Conservation (phyloP, 805 yeast species). For the Blastobotrys peoriensis region DNA sequence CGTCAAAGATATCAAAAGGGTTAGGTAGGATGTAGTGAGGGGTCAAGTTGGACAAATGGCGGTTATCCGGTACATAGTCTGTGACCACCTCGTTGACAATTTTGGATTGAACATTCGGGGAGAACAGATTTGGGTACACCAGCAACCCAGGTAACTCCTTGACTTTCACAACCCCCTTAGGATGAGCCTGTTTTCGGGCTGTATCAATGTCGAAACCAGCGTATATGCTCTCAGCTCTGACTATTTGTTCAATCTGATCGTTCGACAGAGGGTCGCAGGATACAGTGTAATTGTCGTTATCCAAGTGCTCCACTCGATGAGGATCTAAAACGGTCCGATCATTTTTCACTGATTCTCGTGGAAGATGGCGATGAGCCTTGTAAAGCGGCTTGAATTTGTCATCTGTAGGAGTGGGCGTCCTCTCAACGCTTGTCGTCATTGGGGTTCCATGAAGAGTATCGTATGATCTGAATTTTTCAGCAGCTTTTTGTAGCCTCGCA, state of each 20-base stretch:
- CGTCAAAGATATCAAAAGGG: slow-evolving; percentile 29
- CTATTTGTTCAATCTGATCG: neutral
- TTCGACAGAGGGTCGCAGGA: neutral
- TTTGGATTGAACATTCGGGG: slow-evolving; percentile 25
- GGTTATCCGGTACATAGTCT: slow-evolving; percentile 28
- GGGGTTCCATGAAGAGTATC: neutral
- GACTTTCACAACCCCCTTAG: slow-evolving; percentile 15
- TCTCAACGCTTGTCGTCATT: neutral
- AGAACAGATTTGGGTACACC: slow-evolving; percentile 23
- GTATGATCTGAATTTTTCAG: no score
- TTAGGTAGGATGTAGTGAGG: slow-evolving; percentile 28
- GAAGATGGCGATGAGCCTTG: slow-evolving; percentile 19
- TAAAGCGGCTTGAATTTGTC: slow-evolving; percentile 24
- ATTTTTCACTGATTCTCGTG: slow-evolving; percentile 10
- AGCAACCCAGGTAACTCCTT: slow-evolving; percentile 32
- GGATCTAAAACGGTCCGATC: slow-evolving; percentile 3
- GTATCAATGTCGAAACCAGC: neutral
- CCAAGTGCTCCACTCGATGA: neutral
- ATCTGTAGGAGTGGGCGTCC: slow-evolving; percentile 5
- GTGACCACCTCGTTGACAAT: slow-evolving; percentile 27
- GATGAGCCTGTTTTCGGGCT: neutral
- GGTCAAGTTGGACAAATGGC: slow-evolving; percentile 34
- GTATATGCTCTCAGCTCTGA: neutral
- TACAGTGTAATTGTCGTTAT: neutral
- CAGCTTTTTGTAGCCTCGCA: no score